Percentiles rank a stretch among this genome's conserved stretches.
These are phyloP conservation scores for Flueggea neowawraea DNA, from an alignment of 441 rosid species.

Conservation along the genomic window DNA sequence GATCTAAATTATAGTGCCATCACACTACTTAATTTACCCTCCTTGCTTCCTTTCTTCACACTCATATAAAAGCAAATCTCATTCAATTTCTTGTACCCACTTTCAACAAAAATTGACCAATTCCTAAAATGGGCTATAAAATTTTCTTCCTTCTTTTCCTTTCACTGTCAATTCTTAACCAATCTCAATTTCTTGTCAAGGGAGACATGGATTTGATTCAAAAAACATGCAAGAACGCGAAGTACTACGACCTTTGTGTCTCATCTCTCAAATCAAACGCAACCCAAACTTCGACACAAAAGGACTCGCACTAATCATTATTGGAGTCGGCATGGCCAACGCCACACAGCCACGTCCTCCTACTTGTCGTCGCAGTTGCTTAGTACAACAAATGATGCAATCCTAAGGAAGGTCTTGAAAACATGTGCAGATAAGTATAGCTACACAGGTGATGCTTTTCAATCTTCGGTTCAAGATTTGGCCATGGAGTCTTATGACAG, in stretches of 20 bases:
- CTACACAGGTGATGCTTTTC: slow-evolving; percentile 59
- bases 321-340: slow-evolving; percentile 53
- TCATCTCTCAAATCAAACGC: slow-evolving; percentile 69
- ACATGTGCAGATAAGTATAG: slow-evolving; percentile 71
- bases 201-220: slow-evolving; percentile 42
- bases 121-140: too few relatives aligned
- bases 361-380: slow-evolving; percentile 40
- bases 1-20: too few relatives aligned
- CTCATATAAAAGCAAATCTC: not conserved
- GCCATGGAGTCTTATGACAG: slow-evolving; percentile 52
- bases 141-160: slow-evolving; percentile 15
- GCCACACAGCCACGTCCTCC: slow-evolving; percentile 66
- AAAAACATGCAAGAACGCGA: slow-evolving; percentile 64
- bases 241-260: slow-evolving; percentile 65
- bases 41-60: not conserved
- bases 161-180: slow-evolving; percentile 10
- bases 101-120: too few relatives aligned
- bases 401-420: slow-evolving; percentile 35
- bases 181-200: slow-evolving; percentile 6
- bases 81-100: not conserved
- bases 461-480: slow-evolving; percentile 42
- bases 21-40: not conserved
- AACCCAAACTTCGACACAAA: slow-evolving; percentile 47
- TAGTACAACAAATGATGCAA: slow-evolving; percentile 25
- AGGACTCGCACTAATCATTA: slow-evolving; percentile 65